A percentile compares a stretch with the other conserved stretches of the same genome.
phyloP scores from a whole-genome alignment of 2,329 filamentous ascomycete species.

The Aspergillus aculeatus region DNA sequence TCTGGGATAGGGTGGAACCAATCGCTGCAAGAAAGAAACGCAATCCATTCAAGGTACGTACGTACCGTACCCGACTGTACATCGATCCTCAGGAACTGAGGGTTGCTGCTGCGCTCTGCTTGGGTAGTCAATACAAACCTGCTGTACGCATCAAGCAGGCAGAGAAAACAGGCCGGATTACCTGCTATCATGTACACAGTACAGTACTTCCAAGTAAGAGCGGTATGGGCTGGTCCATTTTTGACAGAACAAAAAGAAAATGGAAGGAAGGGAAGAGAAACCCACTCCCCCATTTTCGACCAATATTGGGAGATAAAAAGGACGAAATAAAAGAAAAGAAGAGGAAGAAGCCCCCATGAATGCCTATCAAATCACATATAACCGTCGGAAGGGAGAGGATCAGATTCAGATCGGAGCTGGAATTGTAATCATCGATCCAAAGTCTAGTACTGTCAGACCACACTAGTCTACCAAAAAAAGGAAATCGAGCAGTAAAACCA shows the following conservation, averaged over 20 bases:
- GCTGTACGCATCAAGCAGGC: slow-evolving; percentile 5
- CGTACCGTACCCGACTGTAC: slow-evolving; percentile 7
- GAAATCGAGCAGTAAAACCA: background rate
- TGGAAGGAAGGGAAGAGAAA: background rate
- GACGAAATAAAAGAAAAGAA: background rate
- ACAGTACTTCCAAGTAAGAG: background rate
- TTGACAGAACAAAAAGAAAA: slow-evolving; percentile 10
- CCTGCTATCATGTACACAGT: background rate
- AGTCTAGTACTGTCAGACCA: slow-evolving; percentile 11
- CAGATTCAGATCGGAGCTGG: slow-evolving; percentile 14
- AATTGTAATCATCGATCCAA: slow-evolving; percentile 13
- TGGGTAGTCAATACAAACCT: background rate
- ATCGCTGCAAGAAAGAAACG: slow-evolving; percentile 14
- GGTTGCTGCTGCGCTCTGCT: slow-evolving; percentile 2
- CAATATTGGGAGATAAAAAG: background rate
- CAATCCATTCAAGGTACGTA: slow-evolving; percentile 14
- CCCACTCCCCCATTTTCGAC: background rate
- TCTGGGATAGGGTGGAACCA: slow-evolving; percentile 24
- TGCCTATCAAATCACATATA: slow-evolving; percentile 12
- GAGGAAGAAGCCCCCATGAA: background rate
- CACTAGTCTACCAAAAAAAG: background rate
- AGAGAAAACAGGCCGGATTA: slow-evolving; percentile 9
- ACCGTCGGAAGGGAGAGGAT: slow-evolving; percentile 12
- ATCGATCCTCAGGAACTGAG: slow-evolving; percentile 6
- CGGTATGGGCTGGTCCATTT: slow-evolving; percentile 7